Conservation (phyloP, 1,284 basidiomycete genomes). For the Trametes sp. region DNA sequence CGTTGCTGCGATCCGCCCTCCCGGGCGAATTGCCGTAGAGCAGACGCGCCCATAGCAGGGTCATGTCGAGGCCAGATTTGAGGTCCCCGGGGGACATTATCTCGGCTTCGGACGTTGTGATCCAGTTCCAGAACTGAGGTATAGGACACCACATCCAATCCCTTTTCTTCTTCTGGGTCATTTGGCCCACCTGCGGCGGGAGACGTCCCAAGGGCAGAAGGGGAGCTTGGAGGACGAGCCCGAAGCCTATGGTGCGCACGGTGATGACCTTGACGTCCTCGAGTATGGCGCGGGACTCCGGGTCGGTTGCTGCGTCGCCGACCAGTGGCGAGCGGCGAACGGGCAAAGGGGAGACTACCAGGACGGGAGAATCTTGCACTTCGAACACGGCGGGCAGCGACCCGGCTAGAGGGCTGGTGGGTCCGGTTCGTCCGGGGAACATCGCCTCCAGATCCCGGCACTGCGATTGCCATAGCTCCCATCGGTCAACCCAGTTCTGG, state of each 20-base stretch:
- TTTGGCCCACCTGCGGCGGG: not conserved
- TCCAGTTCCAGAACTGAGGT: not conserved
- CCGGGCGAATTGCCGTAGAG: not conserved
- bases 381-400: not conserved
- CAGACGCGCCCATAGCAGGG: not conserved
- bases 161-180: not conserved
- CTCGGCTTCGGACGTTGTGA: not conserved
- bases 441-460: not conserved
- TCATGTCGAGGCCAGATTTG: not conserved
- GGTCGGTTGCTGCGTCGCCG: not conserved
- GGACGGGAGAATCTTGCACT: not conserved
- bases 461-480: not conserved
- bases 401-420: not conserved
- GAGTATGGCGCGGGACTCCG: not conserved
- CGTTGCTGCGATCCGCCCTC: not conserved
- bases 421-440: not conserved
- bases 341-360: not conserved
- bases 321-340: not conserved
- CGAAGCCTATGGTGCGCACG: not conserved
- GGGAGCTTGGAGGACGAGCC: not conserved
- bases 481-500: not conserved
- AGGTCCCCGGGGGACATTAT: not conserved
- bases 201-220: not conserved
- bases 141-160: not conserved
- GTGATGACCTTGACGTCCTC: not conserved